Evolutionary conservation across 768 basidiomycete genomes (phyloP), one percentile per base, ranked within the genome.

Genomic region (Lactarius indigo): DNA sequence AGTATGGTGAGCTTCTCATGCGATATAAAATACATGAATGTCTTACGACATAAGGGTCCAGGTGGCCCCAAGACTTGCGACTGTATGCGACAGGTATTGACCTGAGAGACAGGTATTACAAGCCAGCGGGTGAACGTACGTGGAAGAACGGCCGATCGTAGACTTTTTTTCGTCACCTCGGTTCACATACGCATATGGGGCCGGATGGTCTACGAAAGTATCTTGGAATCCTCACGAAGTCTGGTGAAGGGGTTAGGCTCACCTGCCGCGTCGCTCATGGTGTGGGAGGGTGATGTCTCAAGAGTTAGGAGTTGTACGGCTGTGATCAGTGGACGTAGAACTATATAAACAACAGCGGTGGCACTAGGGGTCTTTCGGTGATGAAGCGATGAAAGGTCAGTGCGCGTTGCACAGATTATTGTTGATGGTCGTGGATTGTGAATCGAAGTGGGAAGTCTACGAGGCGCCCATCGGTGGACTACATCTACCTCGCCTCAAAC

Each of bases 31-130:
- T 5, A 10, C 1, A 39, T 9, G 37, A 15, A 39, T 15, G 1
- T 81, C 90, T 76, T 74, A 91, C 90, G 83, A 83, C 66, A 85
- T 76, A 10, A 92, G 75, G 28, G 83, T 72, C 87, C 89, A 92
- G 18, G 91, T 63, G 7, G 82, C 84, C 28, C 78, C 79, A 28
- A 87, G 37, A 54, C 82, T 66, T 2, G 82, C 78, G 58, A 75
- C 81, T 82, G 63, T 26, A 35, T 23, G n/a, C 7, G 20, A 15
- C 9, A 52, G 17, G 39, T 30, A 64, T 33, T 70, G 63, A 39
- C 30, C 56, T 28, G 20, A 13, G 50, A 30, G 9, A 13, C n/a
- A 12, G 37, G 8, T 12, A 15, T 10, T 26, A 37, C 2, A 2
- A 56, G 44, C 8, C 59, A 30, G 60, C 9, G 55, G 44, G 39